Conservation (phyloP, 2,329 filamentous ascomycete genomes). For the Talaromyces albobiverticillius region DNA sequence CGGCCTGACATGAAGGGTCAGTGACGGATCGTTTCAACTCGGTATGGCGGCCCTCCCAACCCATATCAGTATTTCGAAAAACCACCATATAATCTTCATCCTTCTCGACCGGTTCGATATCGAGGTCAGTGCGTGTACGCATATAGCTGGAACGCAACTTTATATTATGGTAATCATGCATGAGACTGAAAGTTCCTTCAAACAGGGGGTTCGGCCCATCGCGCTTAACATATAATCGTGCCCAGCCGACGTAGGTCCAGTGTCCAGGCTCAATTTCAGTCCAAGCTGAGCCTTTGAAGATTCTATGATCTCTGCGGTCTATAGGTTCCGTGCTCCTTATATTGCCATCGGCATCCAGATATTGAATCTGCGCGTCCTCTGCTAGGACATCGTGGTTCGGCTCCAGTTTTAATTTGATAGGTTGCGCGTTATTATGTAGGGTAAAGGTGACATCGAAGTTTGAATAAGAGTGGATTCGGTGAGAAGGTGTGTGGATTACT, state of each 20-base stretch:
- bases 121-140: conserved; percentile 66
- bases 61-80: conserved; percentile 86
- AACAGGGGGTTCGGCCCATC: conserved; percentile 81
- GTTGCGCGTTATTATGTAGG: conserved; percentile 63
- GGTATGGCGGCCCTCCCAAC: conserved; percentile 38
- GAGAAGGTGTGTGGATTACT: conserved; percentile 72
- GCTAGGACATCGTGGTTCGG: conserved; percentile 89
- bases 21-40: conserved; percentile 63
- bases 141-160: conserved; percentile 72
- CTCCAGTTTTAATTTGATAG: conserved; percentile 75
- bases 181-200: conserved; percentile 80
- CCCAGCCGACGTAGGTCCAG: conserved; percentile 85
- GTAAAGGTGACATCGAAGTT: conserved; percentile 82
- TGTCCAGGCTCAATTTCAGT: conserved; percentile 60
- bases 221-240: conserved; percentile 70
- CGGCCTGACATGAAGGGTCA: conserved; percentile 62
- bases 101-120: conserved; percentile 61
- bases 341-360: conserved; percentile 69
- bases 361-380: conserved; percentile 69
- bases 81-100: conserved; percentile 79
- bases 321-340: conserved; percentile 66
- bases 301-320: conserved; percentile 69
- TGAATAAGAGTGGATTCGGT: conserved; percentile 75
- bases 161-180: conserved; percentile 82
- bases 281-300: conserved; percentile 80